Evolutionary conservation across 2,329 filamentous ascomycete species (phyloP).

Genomic region (Colletotrichum sp.): DNA sequence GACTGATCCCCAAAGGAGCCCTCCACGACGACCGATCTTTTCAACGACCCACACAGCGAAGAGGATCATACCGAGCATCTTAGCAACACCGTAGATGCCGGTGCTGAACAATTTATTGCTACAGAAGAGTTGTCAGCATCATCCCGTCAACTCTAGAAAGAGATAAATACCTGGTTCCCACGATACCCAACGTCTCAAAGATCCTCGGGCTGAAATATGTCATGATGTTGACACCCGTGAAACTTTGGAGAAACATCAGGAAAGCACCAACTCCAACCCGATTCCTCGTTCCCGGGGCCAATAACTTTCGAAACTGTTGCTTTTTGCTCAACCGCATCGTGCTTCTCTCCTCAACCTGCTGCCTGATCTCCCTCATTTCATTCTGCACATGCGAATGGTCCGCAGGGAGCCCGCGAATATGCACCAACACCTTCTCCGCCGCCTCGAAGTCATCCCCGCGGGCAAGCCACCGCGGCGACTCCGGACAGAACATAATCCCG

Average conservation of each 20-base stretch:
- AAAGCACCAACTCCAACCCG: conserved; percentile 23
- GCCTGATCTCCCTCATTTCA: conserved; percentile 40
- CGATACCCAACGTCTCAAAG: conserved; percentile 39
- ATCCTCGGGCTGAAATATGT: conserved; percentile 34
- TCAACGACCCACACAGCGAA: conserved; percentile 50
- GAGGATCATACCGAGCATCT: conserved; percentile 38
- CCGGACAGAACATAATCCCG: conserved; percentile 36
- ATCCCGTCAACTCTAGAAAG: not conserved
- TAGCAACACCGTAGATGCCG: conserved; percentile 43
- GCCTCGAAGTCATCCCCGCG: conserved; percentile 39
- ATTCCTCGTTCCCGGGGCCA: not conserved
- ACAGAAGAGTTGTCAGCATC: not conserved
- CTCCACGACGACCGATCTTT: conserved; percentile 49
- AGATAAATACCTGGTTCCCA: conserved; percentile 25
- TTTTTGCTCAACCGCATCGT: conserved; percentile 28
- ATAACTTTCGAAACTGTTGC: conserved; percentile 26
- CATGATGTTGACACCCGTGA: conserved; percentile 59
- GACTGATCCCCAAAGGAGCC: conserved; percentile 46
- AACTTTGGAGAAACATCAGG: conserved; percentile 28
- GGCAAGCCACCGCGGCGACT: conserved; percentile 41
- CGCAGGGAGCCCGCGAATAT: conserved; percentile 41
- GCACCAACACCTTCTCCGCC: conserved; percentile 39
- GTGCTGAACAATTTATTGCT: conserved; percentile 38
- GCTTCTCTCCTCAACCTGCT: conserved; percentile 55
- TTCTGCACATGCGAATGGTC: conserved; percentile 44